phyloP scores from a whole-genome alignment of 371 early-diverging fungal genomes.

The Mucor indicus region DNA sequence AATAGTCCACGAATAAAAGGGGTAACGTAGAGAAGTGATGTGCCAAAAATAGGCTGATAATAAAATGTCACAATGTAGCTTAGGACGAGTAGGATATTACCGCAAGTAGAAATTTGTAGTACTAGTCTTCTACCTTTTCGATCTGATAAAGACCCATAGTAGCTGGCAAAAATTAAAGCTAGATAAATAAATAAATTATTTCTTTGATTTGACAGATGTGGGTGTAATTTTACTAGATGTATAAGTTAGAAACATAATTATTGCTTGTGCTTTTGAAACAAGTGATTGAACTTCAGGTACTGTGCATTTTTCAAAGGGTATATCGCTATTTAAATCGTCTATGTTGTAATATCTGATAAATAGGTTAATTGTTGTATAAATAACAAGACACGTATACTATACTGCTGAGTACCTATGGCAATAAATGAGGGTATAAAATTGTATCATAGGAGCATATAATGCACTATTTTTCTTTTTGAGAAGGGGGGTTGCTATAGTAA shows the following conservation, averaged over 20 bases:
- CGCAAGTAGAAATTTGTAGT: conserved; percentile 20
- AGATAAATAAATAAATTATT: not conserved
- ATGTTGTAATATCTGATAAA: conserved; percentile 27
- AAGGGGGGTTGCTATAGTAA: not conserved
- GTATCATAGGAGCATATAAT: conserved; percentile 25
- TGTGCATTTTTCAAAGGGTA: conserved; percentile 32
- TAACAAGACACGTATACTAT: not conserved
- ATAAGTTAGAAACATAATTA: conserved; percentile 25
- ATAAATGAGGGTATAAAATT: conserved; percentile 32
- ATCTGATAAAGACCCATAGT: conserved; percentile 44
- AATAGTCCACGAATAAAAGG: conserved; percentile 36
- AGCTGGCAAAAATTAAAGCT: conserved; percentile 37
- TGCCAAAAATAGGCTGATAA: conserved; percentile 26
- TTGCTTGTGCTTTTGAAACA: conserved; percentile 32
- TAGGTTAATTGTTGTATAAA: not conserved
- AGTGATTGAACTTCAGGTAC: conserved; percentile 44
- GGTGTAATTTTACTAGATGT: conserved; percentile 23
- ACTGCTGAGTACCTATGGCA: conserved; percentile 30
- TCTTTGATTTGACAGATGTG: not conserved
- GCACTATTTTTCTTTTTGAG: conserved; percentile 13
- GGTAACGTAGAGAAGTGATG: conserved; percentile 28
- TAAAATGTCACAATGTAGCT: conserved; percentile 20
- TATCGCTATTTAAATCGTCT: conserved; percentile 2
- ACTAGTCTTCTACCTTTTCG: conserved; percentile 33
- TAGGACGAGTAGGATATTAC: conserved; percentile 17